Evolutionary conservation across 2,329 filamentous ascomycete species (phyloP), one percentile per base, ranked within the genome.

Genomic region (Verticillium nubilum): DNA sequence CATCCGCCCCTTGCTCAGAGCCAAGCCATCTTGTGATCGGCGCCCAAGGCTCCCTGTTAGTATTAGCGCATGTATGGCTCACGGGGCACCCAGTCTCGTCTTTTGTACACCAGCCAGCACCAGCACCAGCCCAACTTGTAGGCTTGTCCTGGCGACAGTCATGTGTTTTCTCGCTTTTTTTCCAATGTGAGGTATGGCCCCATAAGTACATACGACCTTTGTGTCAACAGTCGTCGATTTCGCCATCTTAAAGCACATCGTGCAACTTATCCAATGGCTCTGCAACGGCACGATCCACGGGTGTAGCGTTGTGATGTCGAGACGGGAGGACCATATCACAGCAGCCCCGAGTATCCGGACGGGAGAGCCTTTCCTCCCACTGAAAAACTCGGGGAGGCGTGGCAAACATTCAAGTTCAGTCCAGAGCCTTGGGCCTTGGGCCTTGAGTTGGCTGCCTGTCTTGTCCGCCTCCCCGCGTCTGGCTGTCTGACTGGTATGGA

Each of bases 1-100:
- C 59, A 47, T 33, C 23, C 52, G 50, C 55, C 55, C 56, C 54
- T 58, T 59, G 52, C 47, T 52, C 52, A 57, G 59, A 13, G 53
- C 27, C 55, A 55, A 52, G 50, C 54, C 62, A 53, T 60, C 62
- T 57, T 31, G 58, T 59, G 60, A 63, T 63, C 60, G 58, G 58
- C 59, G 50, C 25, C 52, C 55, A 60, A 60, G 47, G 52, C 61
- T 58, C 61, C 53, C 53, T 29, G 57, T 42, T 37, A 29, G 54
- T 57, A 47, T 54, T 60, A 59, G 54, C 52, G n/a, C 42, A 19
- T 60, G 52, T 60, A 56, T 58, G 29, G 60, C 52, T 56, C 60
- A 57, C 52, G 57, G 59, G 54, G 54, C 23, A 29, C 54, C 54
- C 33, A 12, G 33, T 35, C 25, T 42, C 33, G 19, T 47, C 33